Base-by-base conservation (phyloP, 805 yeast genomes). In the Candida hispaniensis region DNA sequence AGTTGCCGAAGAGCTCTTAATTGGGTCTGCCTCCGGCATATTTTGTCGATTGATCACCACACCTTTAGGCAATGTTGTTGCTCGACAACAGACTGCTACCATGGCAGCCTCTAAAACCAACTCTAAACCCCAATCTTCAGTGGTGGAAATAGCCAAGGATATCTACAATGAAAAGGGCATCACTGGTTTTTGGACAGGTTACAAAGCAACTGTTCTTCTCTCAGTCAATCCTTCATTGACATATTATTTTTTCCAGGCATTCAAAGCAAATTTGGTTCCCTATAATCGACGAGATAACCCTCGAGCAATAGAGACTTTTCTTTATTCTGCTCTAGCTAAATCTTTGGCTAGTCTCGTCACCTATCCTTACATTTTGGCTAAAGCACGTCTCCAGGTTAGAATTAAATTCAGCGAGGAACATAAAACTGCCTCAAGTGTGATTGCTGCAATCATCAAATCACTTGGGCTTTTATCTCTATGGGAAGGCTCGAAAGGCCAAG, bases 401-500 rank as follows among this genome's bases (percentile, higher is more conserved):
- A 61, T 30, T 21, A 21, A 14, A 9, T 18, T 18, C 26, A 18
- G 14, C 14, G 24, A 28, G 18, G 30, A 36, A 30, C 26, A 17
- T 20, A 11, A 17, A 20, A 17, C 26, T 6, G 25, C 33, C 5
- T 40, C 39, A 5, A 26, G 15, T 14, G 33, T 26, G 33, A 34
- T 30, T 18, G 30, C 21, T 12, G 33, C 34, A 9, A 79, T 93
- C 0, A 52, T 79, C 2, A 56, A 64, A 38, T 63, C 82, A 41
- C 91, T 80, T 56, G 94, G 94, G 0, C 61, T 67, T 38, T 75
- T 75, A 2, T 93, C 93, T 7, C 61, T 83, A 20, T 83, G 78
- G 58, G 81, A 82, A 50, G 95, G 95, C 4, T 47, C 47, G 11
- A 34, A 45, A 14, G 51, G 48, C 38, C 57, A 51, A 42, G 42